Conservation (phyloP, 2,329 filamentous ascomycete genomes). For the Alternaria angustiovoidea region DNA sequence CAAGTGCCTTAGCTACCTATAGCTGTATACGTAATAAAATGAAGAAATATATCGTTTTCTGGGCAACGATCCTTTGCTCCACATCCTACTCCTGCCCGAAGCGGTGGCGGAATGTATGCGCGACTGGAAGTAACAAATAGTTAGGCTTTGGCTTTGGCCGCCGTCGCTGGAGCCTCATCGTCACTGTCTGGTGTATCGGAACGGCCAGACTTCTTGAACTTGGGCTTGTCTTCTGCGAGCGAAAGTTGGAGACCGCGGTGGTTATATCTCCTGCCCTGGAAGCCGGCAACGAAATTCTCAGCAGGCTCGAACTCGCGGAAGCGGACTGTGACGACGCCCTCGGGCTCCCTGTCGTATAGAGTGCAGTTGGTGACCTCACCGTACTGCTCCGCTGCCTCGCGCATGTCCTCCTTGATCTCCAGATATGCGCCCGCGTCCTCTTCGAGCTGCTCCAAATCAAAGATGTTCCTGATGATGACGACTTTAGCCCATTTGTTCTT, state of each 20-base stretch:
- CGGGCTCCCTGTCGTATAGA: slow-evolving; percentile 84
- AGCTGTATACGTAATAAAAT: background rate
- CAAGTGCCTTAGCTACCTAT: background rate
- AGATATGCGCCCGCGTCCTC: slow-evolving; percentile 83
- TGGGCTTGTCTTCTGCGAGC: slow-evolving; percentile 39
- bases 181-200: slow-evolving; percentile 32
- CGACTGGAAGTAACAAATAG: background rate
- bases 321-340: slow-evolving; percentile 84
- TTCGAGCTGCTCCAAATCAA: slow-evolving; percentile 83
- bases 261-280: slow-evolving; percentile 32
- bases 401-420: slow-evolving; percentile 94
- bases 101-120: background rate
- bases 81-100: background rate
- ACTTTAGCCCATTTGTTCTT: slow-evolving; percentile 74
- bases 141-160: slow-evolving; percentile 13
- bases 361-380: slow-evolving; percentile 91
- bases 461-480: slow-evolving; percentile 92
- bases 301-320: slow-evolving; percentile 76
- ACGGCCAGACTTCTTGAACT: slow-evolving; percentile 42
- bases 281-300: slow-evolving; percentile 34
- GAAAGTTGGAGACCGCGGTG: slow-evolving; percentile 24
- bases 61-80: background rate
- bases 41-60: background rate
- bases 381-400: slow-evolving; percentile 86
- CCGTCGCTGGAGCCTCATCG: slow-evolving; percentile 32